These are phyloP conservation scores for Echium plantagineum DNA, from an alignment of 257 asterid genomes.

Conservation along the genomic window DNA sequence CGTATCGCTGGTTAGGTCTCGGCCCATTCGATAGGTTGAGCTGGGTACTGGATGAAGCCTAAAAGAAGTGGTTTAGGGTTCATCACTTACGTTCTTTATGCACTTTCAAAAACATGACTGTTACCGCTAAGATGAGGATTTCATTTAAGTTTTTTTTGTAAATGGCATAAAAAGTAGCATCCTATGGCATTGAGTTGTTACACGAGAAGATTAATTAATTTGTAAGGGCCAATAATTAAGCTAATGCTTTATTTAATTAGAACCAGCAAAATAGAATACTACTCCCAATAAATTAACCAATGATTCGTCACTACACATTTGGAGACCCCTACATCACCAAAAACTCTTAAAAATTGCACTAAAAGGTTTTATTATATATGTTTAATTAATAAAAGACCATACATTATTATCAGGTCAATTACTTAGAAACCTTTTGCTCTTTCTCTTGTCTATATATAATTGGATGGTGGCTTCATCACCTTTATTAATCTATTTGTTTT, in stretches of 20 bases:
- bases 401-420: conserved; percentile 11
- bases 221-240: not conserved
- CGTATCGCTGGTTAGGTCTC: no score
- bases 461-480: conserved; percentile 14
- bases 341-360: not conserved
- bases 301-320: not conserved
- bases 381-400: conserved; percentile 1
- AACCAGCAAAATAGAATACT: not conserved
- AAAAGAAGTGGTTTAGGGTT: no score
- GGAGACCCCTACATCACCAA: conserved; percentile 9
- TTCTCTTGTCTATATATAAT: conserved; percentile 9
- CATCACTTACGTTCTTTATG: no score
- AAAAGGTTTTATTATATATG: not conserved
- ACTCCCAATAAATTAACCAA: not conserved
- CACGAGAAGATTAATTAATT: not conserved
- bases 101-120: no score
- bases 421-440: conserved; percentile 3
- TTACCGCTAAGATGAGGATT: no score
- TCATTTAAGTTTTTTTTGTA: no score
- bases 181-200: not conserved
- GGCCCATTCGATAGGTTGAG: no score
- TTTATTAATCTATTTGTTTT: not conserved
- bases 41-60: no score
- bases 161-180: no score
- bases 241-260: not conserved